phyloP scores from a whole-genome alignment of 2,329 filamentous ascomycete genomes.

The Colletotrichum euphorbiae region DNA sequence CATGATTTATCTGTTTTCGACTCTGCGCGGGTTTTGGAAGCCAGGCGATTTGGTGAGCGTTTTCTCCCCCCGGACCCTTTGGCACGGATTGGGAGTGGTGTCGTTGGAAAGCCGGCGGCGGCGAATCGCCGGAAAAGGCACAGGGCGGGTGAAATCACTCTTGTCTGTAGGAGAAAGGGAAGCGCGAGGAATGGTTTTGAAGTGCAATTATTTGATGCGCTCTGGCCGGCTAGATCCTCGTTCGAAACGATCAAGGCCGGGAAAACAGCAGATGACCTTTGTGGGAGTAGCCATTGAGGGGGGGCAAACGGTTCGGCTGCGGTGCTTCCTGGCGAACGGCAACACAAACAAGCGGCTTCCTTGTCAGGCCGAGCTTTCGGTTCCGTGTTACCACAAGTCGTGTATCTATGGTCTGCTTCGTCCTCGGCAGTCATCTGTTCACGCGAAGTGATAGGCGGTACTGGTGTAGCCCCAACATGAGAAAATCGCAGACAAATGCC shows the following conservation, averaged over 20 bases:
- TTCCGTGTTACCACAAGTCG: constrained; percentile 17
- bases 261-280: background rate
- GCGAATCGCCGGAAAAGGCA: no score
- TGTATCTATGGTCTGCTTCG: background rate
- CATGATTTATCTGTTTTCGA: constrained; percentile 5
- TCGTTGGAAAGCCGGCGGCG: no score
- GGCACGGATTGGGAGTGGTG: no score
- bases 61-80: background rate
- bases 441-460: no score
- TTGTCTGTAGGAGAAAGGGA: background rate
- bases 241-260: background rate
- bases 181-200: background rate
- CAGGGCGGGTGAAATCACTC: no score
- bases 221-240: background rate
- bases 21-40: background rate
- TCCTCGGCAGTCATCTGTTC: background rate
- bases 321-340: constrained; percentile 14
- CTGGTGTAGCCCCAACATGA: background rate
- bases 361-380: constrained; percentile 10
- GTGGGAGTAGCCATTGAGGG: background rate
- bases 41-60: background rate
- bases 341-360: constrained; percentile 20
- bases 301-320: constrained; percentile 8
- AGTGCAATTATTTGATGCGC: background rate
- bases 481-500: background rate